Evolutionary conservation across 164 flowering plant species (phyloP).

Genomic region (Vitis riparia): DNA sequence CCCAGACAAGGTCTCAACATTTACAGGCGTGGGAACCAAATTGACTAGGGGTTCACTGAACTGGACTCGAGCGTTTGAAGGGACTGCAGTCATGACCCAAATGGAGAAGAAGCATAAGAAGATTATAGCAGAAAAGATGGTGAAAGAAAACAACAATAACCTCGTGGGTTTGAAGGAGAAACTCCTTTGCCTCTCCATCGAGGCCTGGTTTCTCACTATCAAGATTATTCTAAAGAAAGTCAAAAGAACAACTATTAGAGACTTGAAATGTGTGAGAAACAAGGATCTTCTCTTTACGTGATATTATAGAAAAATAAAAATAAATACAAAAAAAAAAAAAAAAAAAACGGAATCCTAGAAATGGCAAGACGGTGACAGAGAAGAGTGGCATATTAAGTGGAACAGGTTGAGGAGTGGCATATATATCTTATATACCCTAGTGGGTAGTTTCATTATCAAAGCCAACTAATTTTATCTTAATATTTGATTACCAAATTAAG

Average conservation of each 20-base stretch:
- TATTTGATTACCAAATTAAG: too few relatives aligned
- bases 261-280: not conserved
- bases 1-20: conserved; percentile 23
- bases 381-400: not conserved
- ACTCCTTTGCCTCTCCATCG: conserved; percentile 78
- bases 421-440: not conserved
- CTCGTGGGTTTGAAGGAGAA: conserved; percentile 64
- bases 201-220: too few relatives aligned
- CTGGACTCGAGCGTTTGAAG: conserved; percentile 34
- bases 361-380: not conserved
- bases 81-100: conserved; percentile 42
- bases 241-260: not conserved
- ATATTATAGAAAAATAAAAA: too few relatives aligned
- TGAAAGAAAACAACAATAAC: conserved; percentile 49
- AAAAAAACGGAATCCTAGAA: not conserved
- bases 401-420: not conserved
- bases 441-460: too few relatives aligned
- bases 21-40: conserved; percentile 19
- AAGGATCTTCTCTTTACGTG: too few relatives aligned
- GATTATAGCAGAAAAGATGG: conserved; percentile 44
- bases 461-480: too few relatives aligned
- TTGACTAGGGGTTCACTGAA: conserved; percentile 27
- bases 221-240: not conserved
- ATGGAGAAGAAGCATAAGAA: conserved; percentile 45
- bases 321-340: too few relatives aligned